Evolutionary conservation across 2,329 filamentous ascomycete genomes (phyloP), one percentile per base, ranked within the genome.

Genomic region (Aureobasidium sp.): DNA sequence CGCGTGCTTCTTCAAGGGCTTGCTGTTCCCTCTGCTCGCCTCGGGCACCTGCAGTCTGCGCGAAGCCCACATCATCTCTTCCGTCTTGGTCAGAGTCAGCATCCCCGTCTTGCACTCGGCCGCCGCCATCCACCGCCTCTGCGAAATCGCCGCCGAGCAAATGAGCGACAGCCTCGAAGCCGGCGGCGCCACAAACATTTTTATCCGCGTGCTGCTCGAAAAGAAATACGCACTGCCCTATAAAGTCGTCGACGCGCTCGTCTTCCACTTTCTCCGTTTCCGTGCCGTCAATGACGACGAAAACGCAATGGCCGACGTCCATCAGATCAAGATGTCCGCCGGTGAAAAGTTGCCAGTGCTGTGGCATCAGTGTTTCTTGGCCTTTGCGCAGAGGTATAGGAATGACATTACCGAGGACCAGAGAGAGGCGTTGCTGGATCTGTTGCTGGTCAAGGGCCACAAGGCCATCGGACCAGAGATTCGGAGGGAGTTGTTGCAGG

Each of bases 321-420:
- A 59, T 0, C 45, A 57, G 29, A 62, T 65, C 4, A 66, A 64
- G 27, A 69, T 67, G 3, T 62, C 66, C 39, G 58, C 68, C 7
- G 68, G 66, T n/a, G 78, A 80, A 68, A 67, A 66, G 65, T 69
- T 97, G 59, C 93, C 94, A 0, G 90, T 98, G 6, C 83, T 98
- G 53, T 98, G 91, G 90, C 93, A 98, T 69, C 91, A 97, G 72
- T 90, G 86, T 62, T 75, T 98, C 25, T 73, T 98, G 52, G 86
- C 88, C 2, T 98, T 98, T 71, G 90, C 93, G 22, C 87, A 96
- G 71, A 79, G 91, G 54, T 98, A 97, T 72, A 84, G 90, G 64
- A 94, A 96, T 61, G 91, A 97, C 68, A 91, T 96, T 61, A 95
- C 90, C 1, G 90, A 96, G 68, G 90, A 96, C 61, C 90, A 95